A percentile compares a stretch with the other conserved stretches of the same genome.
phyloP scores from a whole-genome alignment of 1,284 basidiomycete genomes.

The Sanguinoderma infundibulare region DNA sequence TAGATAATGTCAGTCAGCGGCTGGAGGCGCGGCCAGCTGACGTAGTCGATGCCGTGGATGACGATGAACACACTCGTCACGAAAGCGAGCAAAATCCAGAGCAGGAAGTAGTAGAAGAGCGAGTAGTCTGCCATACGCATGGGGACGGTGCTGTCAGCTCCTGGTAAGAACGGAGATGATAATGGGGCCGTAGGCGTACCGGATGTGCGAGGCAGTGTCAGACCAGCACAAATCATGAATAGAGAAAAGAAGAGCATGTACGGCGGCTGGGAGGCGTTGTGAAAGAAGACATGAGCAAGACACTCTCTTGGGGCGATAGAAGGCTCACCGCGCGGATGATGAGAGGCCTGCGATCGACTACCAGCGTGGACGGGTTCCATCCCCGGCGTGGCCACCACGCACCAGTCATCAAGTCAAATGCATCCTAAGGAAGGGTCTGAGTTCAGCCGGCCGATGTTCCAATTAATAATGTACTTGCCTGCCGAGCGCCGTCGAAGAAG shows the following conservation, averaged over 20 bases:
- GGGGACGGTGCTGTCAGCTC: conserved; percentile 46
- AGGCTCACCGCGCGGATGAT: conserved; percentile 78
- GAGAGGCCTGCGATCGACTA: conserved; percentile 81
- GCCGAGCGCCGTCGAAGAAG: conserved; percentile 94
- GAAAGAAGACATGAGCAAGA: not conserved
- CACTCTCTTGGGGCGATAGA: not conserved
- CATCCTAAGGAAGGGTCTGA: conserved; percentile 60
- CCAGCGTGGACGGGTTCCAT: conserved; percentile 58
- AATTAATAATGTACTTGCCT: conserved; percentile 48
- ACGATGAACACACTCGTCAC: conserved; percentile 73
- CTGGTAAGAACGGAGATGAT: conserved; percentile 5
- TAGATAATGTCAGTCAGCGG: conserved; percentile 85
- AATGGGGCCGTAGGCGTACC: conserved; percentile 53
- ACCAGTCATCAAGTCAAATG: conserved; percentile 94
- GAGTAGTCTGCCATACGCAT: conserved; percentile 64
- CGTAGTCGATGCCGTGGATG: conserved; percentile 85
- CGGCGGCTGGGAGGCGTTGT: conserved; percentile 67
- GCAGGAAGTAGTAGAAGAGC: conserved; percentile 78
- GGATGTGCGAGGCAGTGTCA: conserved; percentile 83
- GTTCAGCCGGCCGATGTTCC: conserved; percentile 9
- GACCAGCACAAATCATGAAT: conserved; percentile 86
- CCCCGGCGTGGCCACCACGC: conserved; percentile 83
- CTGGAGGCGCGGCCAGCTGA: conserved; percentile 92
- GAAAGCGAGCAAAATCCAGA: conserved; percentile 74
- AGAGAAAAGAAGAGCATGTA: conserved; percentile 81